Base-by-base conservation (phyloP, 495 filamentous ascomycete species). In the Aeminium ludgeri region DNA sequence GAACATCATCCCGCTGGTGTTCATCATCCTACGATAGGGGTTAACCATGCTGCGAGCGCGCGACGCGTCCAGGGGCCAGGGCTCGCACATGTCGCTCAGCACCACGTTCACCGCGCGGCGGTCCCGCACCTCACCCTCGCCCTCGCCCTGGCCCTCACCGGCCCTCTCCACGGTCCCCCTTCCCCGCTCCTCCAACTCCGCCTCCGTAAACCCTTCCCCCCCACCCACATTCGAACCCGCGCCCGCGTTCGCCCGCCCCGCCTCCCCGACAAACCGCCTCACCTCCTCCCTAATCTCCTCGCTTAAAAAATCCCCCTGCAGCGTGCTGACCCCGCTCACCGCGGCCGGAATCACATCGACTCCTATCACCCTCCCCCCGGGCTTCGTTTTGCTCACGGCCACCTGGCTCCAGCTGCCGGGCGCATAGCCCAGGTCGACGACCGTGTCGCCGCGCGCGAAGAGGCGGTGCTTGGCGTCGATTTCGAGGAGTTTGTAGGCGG, bases 1-100 rank as follows among this genome's bases (percentile, higher is more conserved):
- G 58, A 91, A 84, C 13, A 54, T 57, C 45, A 84, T 77, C 30
- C 89, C 89, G 59, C 81, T 94, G 36, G 86, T 92, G 62, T 96
- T 95, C 85, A 94, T 94, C 84, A 97, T 80, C 89, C 89, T 97
- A 65, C 57, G 57, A 73, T 86, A 86, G 37, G 86, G 82, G 69
- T 85, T 70, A 86, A 76, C 89, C 68, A 95, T 68, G 65, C 76
- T 89, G 62, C 70, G 82, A 63, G 78, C 76, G 66, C 74, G 78
- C 63, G 78, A 84, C 53, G 70, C 70, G 25, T 71, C 75, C 66
- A 82, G 78, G 49, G 68, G 61, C 85, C 84, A 93, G 82, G 89
- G 86, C 65, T 69, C 87, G 65, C 74, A 97, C 89, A 97, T 97
- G 77, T 97, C 89, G 69, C 82, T 91, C 51, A 97, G 63, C 52